A percentile compares a stretch with the other conserved stretches of the same genome.
phyloP scores from a whole-genome alignment of 805 yeast genomes.

The Candida berthetii region DNA sequence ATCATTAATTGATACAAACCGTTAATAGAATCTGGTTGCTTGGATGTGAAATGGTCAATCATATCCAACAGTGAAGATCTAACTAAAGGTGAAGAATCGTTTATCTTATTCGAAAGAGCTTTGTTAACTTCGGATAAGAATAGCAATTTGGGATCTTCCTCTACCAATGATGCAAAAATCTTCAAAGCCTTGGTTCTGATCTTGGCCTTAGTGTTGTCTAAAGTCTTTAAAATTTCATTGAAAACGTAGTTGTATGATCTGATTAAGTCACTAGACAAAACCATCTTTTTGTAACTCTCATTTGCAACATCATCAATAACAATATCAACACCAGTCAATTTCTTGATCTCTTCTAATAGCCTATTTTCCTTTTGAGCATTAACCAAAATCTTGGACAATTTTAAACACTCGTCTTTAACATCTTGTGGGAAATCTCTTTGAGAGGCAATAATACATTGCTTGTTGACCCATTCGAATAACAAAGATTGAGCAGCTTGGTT shows the following conservation, averaged over 20 bases:
- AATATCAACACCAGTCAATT: not conserved
- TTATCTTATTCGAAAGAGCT: conserved; percentile 44
- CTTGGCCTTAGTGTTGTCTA: conserved; percentile 44
- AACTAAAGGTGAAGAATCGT: conserved; percentile 63
- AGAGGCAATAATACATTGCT: not conserved
- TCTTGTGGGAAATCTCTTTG: not conserved
- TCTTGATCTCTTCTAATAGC: not conserved
- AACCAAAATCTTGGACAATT: not conserved
- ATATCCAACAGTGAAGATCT: conserved; percentile 73
- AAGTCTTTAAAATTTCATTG: conserved; percentile 37
- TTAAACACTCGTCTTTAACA: not conserved
- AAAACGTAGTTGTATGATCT: conserved; percentile 46
- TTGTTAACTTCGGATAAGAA: conserved; percentile 41
- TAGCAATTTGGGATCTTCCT: conserved; percentile 45
- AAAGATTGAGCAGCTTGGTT: conserved; percentile 4
- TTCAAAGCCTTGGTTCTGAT: conserved; percentile 61
- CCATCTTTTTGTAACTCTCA: not conserved
- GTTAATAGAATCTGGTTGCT: conserved; percentile 37
- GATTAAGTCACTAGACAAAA: conserved; percentile 12
- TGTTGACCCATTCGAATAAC: conserved; percentile 15
- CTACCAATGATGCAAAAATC: conserved; percentile 48
- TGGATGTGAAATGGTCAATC: conserved; percentile 39
- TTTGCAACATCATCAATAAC: not conserved
- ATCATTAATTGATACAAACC: conserved; percentile 36
- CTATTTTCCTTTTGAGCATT: not conserved